Conservation (phyloP, 2,329 filamentous ascomycete species). For the Diplocarpon mali region DNA sequence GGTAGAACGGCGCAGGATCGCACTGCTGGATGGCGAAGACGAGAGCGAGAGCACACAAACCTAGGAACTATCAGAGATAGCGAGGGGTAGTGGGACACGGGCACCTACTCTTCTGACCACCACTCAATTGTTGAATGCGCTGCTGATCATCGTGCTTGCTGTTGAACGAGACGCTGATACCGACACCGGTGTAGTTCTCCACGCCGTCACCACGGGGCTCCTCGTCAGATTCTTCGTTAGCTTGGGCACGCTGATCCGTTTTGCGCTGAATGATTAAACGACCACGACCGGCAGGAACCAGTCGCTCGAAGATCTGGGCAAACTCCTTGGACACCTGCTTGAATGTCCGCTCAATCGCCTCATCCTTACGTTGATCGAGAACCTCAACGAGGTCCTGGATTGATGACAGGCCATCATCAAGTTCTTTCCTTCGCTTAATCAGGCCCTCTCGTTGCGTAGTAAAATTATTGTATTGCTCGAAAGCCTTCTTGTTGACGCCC, state of each 20-base stretch:
- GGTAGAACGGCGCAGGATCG: slow-evolving; percentile 95
- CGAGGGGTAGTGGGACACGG: neutral
- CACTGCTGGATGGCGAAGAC: slow-evolving; percentile 99
- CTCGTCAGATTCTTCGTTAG: slow-evolving; percentile 59
- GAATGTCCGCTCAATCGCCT: slow-evolving; percentile 96
- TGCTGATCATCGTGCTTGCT: slow-evolving; percentile 98
- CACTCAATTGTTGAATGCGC: slow-evolving; percentile 90
- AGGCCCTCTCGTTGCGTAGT: slow-evolving; percentile 84
- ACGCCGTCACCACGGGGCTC: slow-evolving; percentile 55
- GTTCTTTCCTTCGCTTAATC: slow-evolving; percentile 71
- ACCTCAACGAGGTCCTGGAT: slow-evolving; percentile 90
- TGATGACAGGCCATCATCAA: slow-evolving; percentile 74
- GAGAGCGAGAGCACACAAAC: slow-evolving; percentile 89
- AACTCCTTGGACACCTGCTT: slow-evolving; percentile 96
- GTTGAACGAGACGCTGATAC: slow-evolving; percentile 97
- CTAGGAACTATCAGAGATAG: slow-evolving; percentile 33
- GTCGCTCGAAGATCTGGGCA: slow-evolving; percentile 81
- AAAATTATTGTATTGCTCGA: slow-evolving; percentile 97
- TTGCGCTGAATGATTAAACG: slow-evolving; percentile 87
- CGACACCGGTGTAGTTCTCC: slow-evolving; percentile 93
- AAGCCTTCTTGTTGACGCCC: slow-evolving; percentile 98
- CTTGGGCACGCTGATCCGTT: slow-evolving; percentile 56
- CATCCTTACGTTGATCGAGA: slow-evolving; percentile 90
- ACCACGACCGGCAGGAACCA: slow-evolving; percentile 88
- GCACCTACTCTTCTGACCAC: slow-evolving; percentile 86